Base-by-base conservation (phyloP, 768 basidiomycete species). In the Lenzites betulinus region DNA sequence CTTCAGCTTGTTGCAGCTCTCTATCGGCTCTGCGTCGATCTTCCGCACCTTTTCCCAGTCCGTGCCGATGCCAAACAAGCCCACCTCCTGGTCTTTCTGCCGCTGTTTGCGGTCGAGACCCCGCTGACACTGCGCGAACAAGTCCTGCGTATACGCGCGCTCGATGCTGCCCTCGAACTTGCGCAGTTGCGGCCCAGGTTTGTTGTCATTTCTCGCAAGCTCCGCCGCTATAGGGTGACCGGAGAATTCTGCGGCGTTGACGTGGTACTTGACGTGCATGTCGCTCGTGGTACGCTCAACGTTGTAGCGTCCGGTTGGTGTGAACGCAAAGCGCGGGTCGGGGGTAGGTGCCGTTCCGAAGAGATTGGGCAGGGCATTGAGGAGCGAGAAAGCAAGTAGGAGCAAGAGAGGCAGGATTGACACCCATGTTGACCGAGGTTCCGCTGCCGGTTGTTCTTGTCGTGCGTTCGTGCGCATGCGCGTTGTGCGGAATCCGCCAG, bases 51-150 rank as follows among this genome's bases (percentile, higher is more conserved):
- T 92, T 33, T 93, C 89, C 90, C 92, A 93, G 71, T 98, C 91
- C 12, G 93, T 91, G 30, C 94, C 92, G 54, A 97, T 78, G 6
- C 95, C 96, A 72, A 98, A 95, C 62, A 97, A 73, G 5, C 96
- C 96, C 39, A 91, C 74, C 67, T 93, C 89, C 9, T 83, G 80
- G 53, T 95, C 89, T 69, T 88, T 88, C 61, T 79, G 75, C 61
- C 87, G 85, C 68, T 90, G 81, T 70, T 87, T 88, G 58, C 77
- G 71, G 65, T 93, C 87, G 50, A 85, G 60, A 43, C 86, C 88
- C 7, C 80, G 78, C 65, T 89, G 86, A 73, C 96, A 98, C 67
- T 85, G 79, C 33, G 78, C 70, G 65, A 87, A 90, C 58, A 94
- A 75, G 54, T 83, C 81, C 62, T 86, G 83, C 1, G 88, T 88